Base-by-base conservation (phyloP, 257 asterid genomes). In the Solanum rostratum region DNA sequence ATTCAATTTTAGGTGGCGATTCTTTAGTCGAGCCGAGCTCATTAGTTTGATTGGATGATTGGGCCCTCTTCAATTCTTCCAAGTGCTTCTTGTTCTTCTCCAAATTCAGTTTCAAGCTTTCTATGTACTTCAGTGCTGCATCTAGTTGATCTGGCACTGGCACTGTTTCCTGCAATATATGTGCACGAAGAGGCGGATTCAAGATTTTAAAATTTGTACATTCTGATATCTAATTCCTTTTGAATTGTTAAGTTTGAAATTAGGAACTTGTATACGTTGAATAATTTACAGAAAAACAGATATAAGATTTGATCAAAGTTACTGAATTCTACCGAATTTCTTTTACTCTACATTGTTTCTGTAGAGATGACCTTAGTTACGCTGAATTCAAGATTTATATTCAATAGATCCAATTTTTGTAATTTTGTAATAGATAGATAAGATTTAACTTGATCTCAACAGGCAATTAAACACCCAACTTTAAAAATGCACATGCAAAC, bases 81-180 rank as follows among this genome's bases (percentile, higher is more conserved):
- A 87, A 87, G 85, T 86, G 78, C 39, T 76, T 65, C 84, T 83
- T 89, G 55, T 63, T 50, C 19, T 84, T 49, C 83, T 92, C 91
- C 52, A 92, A 5, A 85, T 83, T 90, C 45, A 1, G 57, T 60
- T 83, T 83, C 85, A 80, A 54, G 62, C 37, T 80, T 57, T 88
- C 86, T 41, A 92, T 88, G 85, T 92, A 78, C 3, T 85, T 84
- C 59, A 83, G 87, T 7, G 88, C 91, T 87, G 86, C 91, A 19
- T 87, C 89, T 70, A 92, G 83, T 85, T 90, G 94, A 55, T 91
- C 92, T 2, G 24, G 22, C 62, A 55, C n/a, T 19, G 62, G 9
- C 62, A 54, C 12, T n/a, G 65, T 60, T 60, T 60, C 15, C 69
- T 22, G 69, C 69, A 60, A 60, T 19, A 54, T 54, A 55, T 20